Percentiles rank a stretch among this genome's conserved stretches.
Evolutionary conservation across 352 stramenopile species (phyloP).

Genomic region (Phytophthora pistaciae): DNA sequence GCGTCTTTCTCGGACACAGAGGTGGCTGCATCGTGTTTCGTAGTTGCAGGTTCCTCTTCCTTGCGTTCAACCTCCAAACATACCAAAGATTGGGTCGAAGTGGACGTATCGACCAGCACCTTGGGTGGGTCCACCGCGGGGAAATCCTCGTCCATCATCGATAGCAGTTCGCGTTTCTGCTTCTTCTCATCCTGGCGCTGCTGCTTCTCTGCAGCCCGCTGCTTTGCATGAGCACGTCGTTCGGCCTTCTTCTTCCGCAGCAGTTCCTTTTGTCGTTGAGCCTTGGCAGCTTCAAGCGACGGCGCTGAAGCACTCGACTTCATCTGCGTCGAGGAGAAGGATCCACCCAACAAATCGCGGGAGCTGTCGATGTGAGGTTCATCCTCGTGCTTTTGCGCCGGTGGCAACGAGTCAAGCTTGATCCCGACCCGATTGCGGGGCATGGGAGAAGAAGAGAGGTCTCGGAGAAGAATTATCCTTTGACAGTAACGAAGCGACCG

Average conservation of each 20-base stretch:
- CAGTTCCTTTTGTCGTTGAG: conserved; percentile 53
- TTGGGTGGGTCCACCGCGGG: conserved; percentile 1
- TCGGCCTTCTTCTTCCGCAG: conserved; percentile 63
- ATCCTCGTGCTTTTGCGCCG: conserved; percentile 18
- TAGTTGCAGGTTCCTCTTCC: not conserved
- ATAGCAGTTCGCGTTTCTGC: conserved; percentile 15
- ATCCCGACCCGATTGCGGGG: conserved; percentile 40
- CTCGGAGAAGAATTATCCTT: too few relatives aligned
- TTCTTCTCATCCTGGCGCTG: conserved; percentile 29
- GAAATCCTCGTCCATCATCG: conserved; percentile 25
- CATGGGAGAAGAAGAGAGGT: conserved; percentile 12
- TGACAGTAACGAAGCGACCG: too few relatives aligned
- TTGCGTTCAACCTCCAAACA: not conserved
- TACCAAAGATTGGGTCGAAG: conserved; percentile 8
- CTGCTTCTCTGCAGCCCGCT: conserved; percentile 38
- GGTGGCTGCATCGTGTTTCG: not conserved
- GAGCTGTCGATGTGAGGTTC: conserved; percentile 20
- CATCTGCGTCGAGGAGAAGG: not conserved
- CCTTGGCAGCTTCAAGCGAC: conserved; percentile 32
- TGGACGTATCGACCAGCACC: not conserved
- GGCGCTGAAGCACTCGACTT: conserved; percentile 12
- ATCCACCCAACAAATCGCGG: conserved; percentile 4
- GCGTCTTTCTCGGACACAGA: not conserved
- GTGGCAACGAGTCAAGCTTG: conserved; percentile 10
- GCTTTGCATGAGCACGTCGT: conserved; percentile 52